Conservation (phyloP, 2,329 filamentous ascomycete genomes). For the Magnaporthales sp. region DNA sequence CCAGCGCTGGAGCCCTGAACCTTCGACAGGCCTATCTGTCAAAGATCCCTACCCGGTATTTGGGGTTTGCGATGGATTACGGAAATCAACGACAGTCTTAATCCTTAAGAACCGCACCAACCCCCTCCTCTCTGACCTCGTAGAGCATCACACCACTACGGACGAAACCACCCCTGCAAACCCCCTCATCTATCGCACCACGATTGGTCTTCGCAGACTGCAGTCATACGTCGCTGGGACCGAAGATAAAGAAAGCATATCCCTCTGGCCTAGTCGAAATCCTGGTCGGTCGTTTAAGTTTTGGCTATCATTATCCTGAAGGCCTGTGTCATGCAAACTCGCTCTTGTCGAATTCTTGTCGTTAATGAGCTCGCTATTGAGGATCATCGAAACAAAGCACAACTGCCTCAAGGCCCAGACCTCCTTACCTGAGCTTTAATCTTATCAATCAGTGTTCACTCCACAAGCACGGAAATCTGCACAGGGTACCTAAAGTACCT, state of each 20-base stretch:
- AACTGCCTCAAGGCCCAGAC: neutral
- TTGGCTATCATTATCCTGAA: neutral
- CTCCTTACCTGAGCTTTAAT: neutral
- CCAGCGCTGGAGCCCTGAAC: neutral
- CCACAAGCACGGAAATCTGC: neutral
- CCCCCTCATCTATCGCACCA: neutral
- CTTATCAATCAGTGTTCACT: neutral
- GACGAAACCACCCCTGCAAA: neutral
- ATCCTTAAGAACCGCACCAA: neutral
- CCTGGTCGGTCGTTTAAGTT: neutral
- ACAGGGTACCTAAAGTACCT: neutral
- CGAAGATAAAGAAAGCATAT: neutral
- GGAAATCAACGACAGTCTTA: neutral
- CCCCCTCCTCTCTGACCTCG: neutral
- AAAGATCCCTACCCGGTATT: neutral
- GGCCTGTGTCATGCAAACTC: neutral
- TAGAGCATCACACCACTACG: neutral
- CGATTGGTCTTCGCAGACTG: neutral
- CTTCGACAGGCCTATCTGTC: neutral
- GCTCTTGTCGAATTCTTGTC: slow-evolving; percentile 4
- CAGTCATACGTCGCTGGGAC: neutral
- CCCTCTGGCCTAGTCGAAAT: neutral
- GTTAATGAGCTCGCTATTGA: slow-evolving; percentile 34
- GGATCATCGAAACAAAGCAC: slow-evolving; percentile 14
- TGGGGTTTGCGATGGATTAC: neutral